These are phyloP conservation scores for Litsea cubeba DNA, from an alignment of 164 flowering plant genomes.

Conservation along the genomic window DNA sequence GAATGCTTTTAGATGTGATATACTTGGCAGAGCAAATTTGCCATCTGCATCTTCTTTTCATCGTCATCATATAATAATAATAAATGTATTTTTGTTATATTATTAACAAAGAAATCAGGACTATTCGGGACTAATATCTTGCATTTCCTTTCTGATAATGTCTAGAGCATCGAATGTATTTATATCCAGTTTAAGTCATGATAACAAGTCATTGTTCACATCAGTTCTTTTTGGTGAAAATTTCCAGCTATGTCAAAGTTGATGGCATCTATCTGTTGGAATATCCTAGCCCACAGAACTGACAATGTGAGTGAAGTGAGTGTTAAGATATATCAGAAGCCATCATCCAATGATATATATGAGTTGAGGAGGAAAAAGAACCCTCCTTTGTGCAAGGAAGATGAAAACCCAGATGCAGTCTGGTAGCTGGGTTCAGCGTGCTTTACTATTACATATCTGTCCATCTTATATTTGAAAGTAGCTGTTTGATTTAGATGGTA, in stretches of 20 bases:
- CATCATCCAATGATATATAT: constrained; percentile 79
- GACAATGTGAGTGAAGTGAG: constrained; percentile 79
- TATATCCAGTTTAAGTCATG: constrained; percentile 1
- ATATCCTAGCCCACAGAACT: constrained; percentile 80
- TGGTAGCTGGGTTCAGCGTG: constrained; percentile 46
- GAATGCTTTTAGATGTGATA: not conserved
- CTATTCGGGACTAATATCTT: not conserved
- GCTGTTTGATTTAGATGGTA: not conserved
- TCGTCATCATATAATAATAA: too few relatives aligned
- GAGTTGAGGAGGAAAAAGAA: constrained; percentile 72
- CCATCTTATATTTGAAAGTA: not conserved
- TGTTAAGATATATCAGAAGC: constrained; percentile 87
- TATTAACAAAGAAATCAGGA: not conserved
- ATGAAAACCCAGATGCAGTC: constrained; percentile 91
- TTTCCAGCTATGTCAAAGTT: constrained; percentile 64
- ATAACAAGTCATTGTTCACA: not conserved
- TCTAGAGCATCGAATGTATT: not conserved
- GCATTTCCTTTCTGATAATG: not conserved
- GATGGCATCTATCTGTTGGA: constrained; percentile 94
- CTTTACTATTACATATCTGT: not conserved
- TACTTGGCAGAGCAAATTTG: not conserved
- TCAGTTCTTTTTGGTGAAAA: not conserved
- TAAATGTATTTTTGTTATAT: too few relatives aligned
- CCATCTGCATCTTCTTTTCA: not conserved
- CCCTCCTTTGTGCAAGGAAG: constrained; percentile 85